Evolutionary conservation across 139 green algal species (phyloP).

Genomic region (Parachlorella kessleri): DNA sequence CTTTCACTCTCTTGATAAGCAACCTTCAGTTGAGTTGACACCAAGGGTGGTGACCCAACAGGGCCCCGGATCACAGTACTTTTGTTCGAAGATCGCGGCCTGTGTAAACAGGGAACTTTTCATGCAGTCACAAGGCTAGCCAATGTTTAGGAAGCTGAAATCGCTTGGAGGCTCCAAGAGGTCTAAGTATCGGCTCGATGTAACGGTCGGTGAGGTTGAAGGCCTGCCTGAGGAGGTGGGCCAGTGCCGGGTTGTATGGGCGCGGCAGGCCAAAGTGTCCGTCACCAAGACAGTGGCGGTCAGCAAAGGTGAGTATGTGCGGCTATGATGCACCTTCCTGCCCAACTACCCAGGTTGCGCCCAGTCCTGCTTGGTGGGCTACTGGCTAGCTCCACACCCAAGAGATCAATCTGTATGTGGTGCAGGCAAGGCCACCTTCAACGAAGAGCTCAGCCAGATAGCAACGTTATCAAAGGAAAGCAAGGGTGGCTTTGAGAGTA

Average conservation of each 20-base stretch:
- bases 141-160: constrained; percentile 59
- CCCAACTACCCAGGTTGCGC: not conserved
- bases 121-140: too few relatives aligned
- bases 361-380: too few relatives aligned
- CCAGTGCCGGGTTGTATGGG: constrained; percentile 60
- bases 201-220: constrained; percentile 52
- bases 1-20: too few relatives aligned
- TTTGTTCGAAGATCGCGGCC: too few relatives aligned
- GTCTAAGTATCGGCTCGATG: constrained; percentile 56
- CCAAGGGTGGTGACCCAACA: too few relatives aligned
- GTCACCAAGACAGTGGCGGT: constrained; percentile 59
- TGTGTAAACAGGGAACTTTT: too few relatives aligned
- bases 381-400: too few relatives aligned
- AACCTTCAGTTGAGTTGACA: too few relatives aligned
- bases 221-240: constrained; percentile 49
- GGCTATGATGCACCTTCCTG: not conserved
- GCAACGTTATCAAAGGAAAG: constrained; percentile 52
- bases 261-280: constrained; percentile 59
- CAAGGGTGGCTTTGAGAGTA: constrained; percentile 46
- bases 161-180: constrained; percentile 18
- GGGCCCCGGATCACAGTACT: too few relatives aligned
- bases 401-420: too few relatives aligned
- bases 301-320: constrained; percentile 31
- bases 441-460: constrained; percentile 63
- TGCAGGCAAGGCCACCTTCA: constrained; percentile 53